A percentile compares a stretch with the other conserved stretches of the same genome.
phyloP scores from a whole-genome alignment of 2,329 filamentous ascomycete genomes.

The Xylaria sp. region DNA sequence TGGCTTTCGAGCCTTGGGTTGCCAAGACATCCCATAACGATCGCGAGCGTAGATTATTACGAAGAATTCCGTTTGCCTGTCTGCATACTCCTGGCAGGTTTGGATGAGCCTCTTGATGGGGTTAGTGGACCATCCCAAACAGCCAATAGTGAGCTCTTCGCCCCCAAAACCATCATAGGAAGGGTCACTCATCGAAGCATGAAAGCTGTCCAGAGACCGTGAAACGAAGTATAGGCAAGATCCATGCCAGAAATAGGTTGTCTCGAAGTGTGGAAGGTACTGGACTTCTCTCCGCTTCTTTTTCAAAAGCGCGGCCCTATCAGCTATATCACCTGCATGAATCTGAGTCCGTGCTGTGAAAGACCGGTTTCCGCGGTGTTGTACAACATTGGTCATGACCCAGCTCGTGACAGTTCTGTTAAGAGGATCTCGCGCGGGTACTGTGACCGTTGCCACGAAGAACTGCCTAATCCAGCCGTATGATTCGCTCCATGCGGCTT shows the following conservation, averaged over 20 bases:
- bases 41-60: slow-evolving; percentile 60
- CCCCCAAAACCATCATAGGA: slow-evolving; percentile 58
- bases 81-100: slow-evolving; percentile 59
- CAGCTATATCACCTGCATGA: slow-evolving; percentile 47
- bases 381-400: slow-evolving; percentile 54
- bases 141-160: slow-evolving; percentile 60
- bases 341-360: slow-evolving; percentile 58
- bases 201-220: slow-evolving; percentile 54
- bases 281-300: slow-evolving; percentile 55
- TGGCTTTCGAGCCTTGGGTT: slow-evolving; percentile 59
- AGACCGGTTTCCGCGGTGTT: slow-evolving; percentile 53
- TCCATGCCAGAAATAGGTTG: slow-evolving; percentile 61
- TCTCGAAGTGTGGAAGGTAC: slow-evolving; percentile 58
- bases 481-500: slow-evolving; percentile 51
- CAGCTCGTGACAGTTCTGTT: slow-evolving; percentile 58
- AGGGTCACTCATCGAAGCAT: slow-evolving; percentile 52
- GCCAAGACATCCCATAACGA: slow-evolving; percentile 59
- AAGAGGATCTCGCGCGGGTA: slow-evolving; percentile 57
- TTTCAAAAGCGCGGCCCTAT: slow-evolving; percentile 54
- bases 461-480: slow-evolving; percentile 55
- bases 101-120: slow-evolving; percentile 60
- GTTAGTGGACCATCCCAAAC: slow-evolving; percentile 61
- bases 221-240: slow-evolving; percentile 58
- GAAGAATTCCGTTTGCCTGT: slow-evolving; percentile 60
- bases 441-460: slow-evolving; percentile 57